A percentile compares a stretch with the other conserved stretches of the same genome.
Conservation (phyloP, 805 yeast species). For the Spathaspora girioi region DNA sequence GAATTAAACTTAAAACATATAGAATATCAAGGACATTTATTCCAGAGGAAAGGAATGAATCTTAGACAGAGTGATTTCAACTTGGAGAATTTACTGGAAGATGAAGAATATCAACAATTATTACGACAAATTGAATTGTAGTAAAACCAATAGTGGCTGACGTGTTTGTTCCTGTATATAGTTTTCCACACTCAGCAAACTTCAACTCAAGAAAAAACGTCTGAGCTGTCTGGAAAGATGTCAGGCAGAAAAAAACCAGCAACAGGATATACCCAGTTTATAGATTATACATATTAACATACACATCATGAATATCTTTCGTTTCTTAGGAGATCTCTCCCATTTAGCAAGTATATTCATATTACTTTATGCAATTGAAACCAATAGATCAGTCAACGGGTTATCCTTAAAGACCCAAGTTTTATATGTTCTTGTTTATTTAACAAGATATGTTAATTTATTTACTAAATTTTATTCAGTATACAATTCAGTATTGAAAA, state of each 20-base stretch:
- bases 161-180: neutral
- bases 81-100: conserved; percentile 9
- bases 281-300: neutral
- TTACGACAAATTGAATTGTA: conserved; percentile 9
- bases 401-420: conserved; percentile 86
- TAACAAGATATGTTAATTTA: conserved; percentile 37
- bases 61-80: neutral
- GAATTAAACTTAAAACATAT: neutral
- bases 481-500: conserved; percentile 78
- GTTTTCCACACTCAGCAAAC: neutral
- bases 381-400: conserved; percentile 69
- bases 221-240: neutral
- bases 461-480: conserved; percentile 55
- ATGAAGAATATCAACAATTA: conserved; percentile 14
- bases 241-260: neutral
- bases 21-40: neutral
- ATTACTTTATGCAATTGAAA: conserved; percentile 65
- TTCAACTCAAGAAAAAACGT: neutral
- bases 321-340: conserved; percentile 66
- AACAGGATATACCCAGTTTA: neutral
- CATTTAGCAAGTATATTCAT: conserved; percentile 79
- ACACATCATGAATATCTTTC: conserved; percentile 36
- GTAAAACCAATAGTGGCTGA: neutral
- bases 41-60: conserved; percentile 1
- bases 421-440: conserved; percentile 51